These are phyloP conservation scores for Aspergillus sparsus DNA, from an alignment of 495 filamentous ascomycete species.

Conservation along the genomic window DNA sequence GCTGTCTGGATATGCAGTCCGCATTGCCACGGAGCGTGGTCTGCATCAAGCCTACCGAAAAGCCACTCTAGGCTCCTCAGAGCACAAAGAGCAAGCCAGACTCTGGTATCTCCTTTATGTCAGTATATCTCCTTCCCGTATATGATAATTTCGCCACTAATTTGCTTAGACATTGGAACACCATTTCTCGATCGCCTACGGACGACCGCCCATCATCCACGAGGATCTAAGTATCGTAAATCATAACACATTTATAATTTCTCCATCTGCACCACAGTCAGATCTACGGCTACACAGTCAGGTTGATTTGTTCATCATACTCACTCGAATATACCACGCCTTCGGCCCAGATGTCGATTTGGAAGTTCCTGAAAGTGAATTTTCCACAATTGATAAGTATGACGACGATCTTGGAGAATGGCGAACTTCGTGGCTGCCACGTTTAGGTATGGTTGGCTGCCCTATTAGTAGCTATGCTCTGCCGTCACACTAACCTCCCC, in stretches of 20 bases:
- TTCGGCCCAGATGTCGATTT: conserved; percentile 61
- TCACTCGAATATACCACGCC: conserved; percentile 57
- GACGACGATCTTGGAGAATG: conserved; percentile 48
- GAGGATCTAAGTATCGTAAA: conserved; percentile 54
- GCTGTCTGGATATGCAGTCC: conserved; percentile 56
- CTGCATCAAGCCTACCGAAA: conserved; percentile 54
- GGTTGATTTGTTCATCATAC: conserved; percentile 59
- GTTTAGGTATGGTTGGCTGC: conserved; percentile 41
- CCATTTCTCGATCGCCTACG: conserved; percentile 57
- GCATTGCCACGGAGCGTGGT: conserved; percentile 56
- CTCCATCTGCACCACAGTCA: conserved; percentile 45
- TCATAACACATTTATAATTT: conserved; percentile 51
- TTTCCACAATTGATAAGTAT: conserved; percentile 45
- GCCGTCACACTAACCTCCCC: conserved; percentile 9
- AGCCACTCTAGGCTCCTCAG: conserved; percentile 47
- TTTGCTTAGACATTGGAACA: conserved; percentile 50
- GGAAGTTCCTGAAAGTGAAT: conserved; percentile 50
- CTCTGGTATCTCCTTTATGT: conserved; percentile 58
- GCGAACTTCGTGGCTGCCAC: conserved; percentile 51
- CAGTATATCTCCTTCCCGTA: conserved; percentile 20
- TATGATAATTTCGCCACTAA: conserved; percentile 18
- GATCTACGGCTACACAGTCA: conserved; percentile 58
- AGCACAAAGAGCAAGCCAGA: conserved; percentile 49
- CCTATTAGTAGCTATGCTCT: background rate
- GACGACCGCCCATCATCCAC: conserved; percentile 56